Base-by-base conservation (phyloP, 1,284 basidiomycete genomes). In the Ceratobasidium sp. region DNA sequence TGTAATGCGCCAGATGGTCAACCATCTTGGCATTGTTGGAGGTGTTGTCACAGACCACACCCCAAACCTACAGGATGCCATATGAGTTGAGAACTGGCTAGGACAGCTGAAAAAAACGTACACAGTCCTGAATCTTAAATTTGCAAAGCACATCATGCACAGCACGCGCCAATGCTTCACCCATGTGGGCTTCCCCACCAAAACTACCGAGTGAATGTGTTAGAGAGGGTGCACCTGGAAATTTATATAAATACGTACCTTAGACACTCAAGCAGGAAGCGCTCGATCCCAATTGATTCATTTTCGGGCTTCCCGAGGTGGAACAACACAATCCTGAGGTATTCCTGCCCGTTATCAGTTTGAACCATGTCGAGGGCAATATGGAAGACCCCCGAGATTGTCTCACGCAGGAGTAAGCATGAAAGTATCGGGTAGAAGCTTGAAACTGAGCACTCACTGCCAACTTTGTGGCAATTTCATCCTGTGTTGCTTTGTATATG, bases 111-210 rank as follows among this genome's bases (percentile, higher is more conserved):
- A 46, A 14, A n/a, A 6, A 46, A 6, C 20, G 14, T 44, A 68
- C 66, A 7, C 66, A 23, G 30, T 68, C 38, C 33, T 52, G 20
- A 33, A 68, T 68, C n/a, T 54, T 30, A 38, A 71, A 71, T 27
- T 71, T 57, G 27, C 3, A 8, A 2, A 71, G 16, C 35, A 71
- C 69, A 6, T 2, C 1, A 41, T 46, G 44, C n/a, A 59, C 20
- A 3, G 35, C 10, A 2, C 44, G 14, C 1, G 55, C 54, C 20
- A 71, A 38, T 18, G 23, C 38, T 2, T 6, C n/a, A 3, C 69
- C 27, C 5, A 54, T 44, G 41, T 71, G 55, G 3, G 2, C 7
- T 41, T 41, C 38, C 38, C 38, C 10, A 10, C 38, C 38, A 41
- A 41, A 41, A 41, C 38, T 41, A 10, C 6, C 35, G 18, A 35